A percentile compares a stretch with the other conserved stretches of the same genome.
Conservation (phyloP, 1,284 basidiomycete species). For the Malassezia sympodialis region DNA sequence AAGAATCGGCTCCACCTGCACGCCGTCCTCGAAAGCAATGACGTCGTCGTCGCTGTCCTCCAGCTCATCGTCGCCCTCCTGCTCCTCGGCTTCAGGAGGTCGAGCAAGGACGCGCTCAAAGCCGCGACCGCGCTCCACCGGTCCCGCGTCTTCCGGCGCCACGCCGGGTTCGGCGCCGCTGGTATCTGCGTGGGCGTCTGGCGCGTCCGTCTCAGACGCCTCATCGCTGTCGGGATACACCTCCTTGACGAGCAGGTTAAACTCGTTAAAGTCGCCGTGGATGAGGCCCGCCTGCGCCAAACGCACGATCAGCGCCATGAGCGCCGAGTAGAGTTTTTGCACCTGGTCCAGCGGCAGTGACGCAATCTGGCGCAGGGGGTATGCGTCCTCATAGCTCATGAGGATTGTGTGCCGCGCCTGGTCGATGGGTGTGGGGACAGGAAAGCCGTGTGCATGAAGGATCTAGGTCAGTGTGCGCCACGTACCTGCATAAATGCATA, state of each 20-base stretch:
- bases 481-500: conserved; percentile 94
- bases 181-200: conserved; percentile 5
- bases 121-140: conserved; percentile 33
- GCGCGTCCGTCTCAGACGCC: not conserved
- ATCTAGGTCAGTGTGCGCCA: conserved; percentile 55
- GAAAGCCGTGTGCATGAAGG: conserved; percentile 83
- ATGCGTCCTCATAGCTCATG: conserved; percentile 91
- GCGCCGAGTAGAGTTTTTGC: conserved; percentile 74
- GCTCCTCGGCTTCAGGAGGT: conserved; percentile 6
- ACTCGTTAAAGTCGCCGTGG: conserved; percentile 98
- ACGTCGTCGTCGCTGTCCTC: conserved; percentile 19
- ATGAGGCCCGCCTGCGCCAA: conserved; percentile 87
- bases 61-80: conserved; percentile 21
- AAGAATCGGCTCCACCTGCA: conserved; percentile 66
- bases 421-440: conserved; percentile 84
- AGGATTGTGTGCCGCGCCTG: conserved; percentile 87
- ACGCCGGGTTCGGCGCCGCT: conserved; percentile 17
- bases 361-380: conserved; percentile 87
- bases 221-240: conserved; percentile 15
- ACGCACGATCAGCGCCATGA: conserved; percentile 93
- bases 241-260: conserved; percentile 83
- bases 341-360: conserved; percentile 62
- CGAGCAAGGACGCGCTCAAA: conserved; percentile 29
- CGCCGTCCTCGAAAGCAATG: conserved; percentile 65
- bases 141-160: conserved; percentile 12